Evolutionary conservation across 768 basidiomycete genomes (phyloP), one percentile per base, ranked within the genome.

Genomic region (Dacryopinax spathularia): DNA sequence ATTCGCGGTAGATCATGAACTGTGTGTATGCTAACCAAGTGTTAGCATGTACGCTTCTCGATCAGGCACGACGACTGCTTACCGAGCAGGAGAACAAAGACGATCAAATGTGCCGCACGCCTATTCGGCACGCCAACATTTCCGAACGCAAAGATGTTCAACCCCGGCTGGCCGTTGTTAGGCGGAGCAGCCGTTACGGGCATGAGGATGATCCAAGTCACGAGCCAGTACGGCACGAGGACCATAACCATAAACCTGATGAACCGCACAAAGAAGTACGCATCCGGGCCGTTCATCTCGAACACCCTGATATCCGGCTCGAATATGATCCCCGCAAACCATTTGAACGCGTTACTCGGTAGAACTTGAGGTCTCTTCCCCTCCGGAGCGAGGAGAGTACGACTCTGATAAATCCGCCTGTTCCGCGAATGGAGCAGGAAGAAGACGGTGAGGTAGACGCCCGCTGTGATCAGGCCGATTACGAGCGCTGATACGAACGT

Each of bases 261-360:
- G 66, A 89, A 97, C 62, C 91, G 87, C 44, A 96, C 86, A 69
- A 89, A 99, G 71, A 94, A 86, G 76, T 95, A 99, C 16, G 92
- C 89, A 72, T 98, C 95, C 64, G 88, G 77, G 29, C 91, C 91
- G 66, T 92, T 93, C 66, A 66, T 68, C 29, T 60, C 16, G 43
- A 34, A 43, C 12, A 63, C 62, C 43, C 62, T 41, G 62, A 59
- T 56, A 44, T 63, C 62, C 20, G 62, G 62, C 35, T 63, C 62
- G 31, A 16, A 34, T 1, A 48, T 33, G 29, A 63, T 63, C 18
- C 62, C 62, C 25, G 10, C 22, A 13, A 63, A 56, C 62, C 62
- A 63, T 33, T 48, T 48, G 27, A 63, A 20, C 3, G 39, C 18
- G 62, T 44, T 63, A 15, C 20, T 29, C 22, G 62, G 62, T 7